Conservation (phyloP, 1,284 basidiomycete genomes). For the Earliella scabrosa region DNA sequence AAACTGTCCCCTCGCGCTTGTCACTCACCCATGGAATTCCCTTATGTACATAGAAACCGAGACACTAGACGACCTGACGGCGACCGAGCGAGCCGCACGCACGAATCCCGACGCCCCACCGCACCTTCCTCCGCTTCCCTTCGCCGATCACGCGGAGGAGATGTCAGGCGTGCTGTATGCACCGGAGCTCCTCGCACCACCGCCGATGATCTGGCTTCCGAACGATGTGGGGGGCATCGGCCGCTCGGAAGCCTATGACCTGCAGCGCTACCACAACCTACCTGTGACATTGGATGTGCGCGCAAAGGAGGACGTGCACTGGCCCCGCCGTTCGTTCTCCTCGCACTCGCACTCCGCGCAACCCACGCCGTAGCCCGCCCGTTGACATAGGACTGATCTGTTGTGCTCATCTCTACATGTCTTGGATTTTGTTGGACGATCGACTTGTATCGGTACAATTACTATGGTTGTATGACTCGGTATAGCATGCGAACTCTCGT, state of each 20-base stretch:
- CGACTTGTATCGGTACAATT: background rate
- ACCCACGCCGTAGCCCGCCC: background rate
- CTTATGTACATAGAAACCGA: conserved; percentile 73
- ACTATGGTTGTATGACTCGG: background rate
- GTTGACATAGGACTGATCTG: no score
- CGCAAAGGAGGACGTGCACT: conserved; percentile 49
- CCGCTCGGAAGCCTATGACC: conserved; percentile 69
- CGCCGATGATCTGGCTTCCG: conserved; percentile 81
- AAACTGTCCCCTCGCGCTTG: no score
- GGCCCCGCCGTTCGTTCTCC: conserved; percentile 8
- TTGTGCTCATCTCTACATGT: no score
- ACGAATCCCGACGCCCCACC: conserved; percentile 80
- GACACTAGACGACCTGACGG: conserved; percentile 75
- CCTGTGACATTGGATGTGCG: conserved; percentile 67
- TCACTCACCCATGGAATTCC: no score
- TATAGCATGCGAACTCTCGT: background rate
- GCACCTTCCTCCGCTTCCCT: conserved; percentile 68
- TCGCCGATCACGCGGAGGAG: conserved; percentile 74
- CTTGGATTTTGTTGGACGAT: no score
- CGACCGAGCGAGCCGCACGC: conserved; percentile 76
- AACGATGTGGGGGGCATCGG: conserved; percentile 75
- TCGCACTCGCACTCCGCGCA: background rate
- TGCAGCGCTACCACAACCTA: conserved; percentile 71
- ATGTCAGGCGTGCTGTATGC: conserved; percentile 80
- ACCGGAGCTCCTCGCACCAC: conserved; percentile 75